A percentile compares a stretch with the other conserved stretches of the same genome.
Evolutionary conservation across 1,139 yeast species (phyloP).

Genomic region (Blastobotrys proliferans): DNA sequence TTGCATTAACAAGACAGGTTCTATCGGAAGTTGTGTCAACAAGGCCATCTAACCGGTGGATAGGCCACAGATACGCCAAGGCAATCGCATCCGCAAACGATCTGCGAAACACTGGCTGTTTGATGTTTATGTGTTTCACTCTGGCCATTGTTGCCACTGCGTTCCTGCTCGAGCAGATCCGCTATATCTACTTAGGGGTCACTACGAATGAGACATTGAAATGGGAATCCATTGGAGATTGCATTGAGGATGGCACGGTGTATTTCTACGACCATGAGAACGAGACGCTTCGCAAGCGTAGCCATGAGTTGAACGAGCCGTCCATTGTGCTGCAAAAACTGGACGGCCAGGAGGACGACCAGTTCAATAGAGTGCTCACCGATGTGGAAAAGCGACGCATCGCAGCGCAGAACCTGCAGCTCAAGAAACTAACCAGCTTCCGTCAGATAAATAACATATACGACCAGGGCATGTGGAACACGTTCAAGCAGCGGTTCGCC

Average conservation of each 20-base stretch:
- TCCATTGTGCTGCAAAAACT: slow-evolving; percentile 31
- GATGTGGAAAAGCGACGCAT: slow-evolving; percentile 27
- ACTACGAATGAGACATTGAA: slow-evolving; percentile 88
- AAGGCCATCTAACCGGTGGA: neutral
- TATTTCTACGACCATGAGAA: slow-evolving; percentile 30
- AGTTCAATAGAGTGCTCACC: slow-evolving; percentile 29
- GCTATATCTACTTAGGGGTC: slow-evolving; percentile 68
- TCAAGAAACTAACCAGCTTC: slow-evolving; percentile 39
- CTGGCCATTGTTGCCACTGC: slow-evolving; percentile 51
- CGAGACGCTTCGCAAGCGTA: slow-evolving; percentile 14
- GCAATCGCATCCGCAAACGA: slow-evolving; percentile 20
- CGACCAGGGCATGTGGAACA: slow-evolving; percentile 58
- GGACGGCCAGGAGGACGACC: slow-evolving; percentile 23
- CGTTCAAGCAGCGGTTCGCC: slow-evolving; percentile 41
- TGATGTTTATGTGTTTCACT: slow-evolving; percentile 50
- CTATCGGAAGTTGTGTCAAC: neutral
- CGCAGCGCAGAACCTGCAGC: slow-evolving; percentile 17
- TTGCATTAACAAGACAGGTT: slow-evolving; percentile 35
- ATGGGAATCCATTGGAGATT: slow-evolving; percentile 70
- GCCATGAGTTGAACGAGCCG: slow-evolving; percentile 20
- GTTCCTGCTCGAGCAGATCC: slow-evolving; percentile 59
- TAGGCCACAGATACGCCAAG: slow-evolving; percentile 1
- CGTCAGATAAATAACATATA: slow-evolving; percentile 59
- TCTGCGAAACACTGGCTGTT: slow-evolving; percentile 48
- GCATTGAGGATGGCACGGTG: slow-evolving; percentile 48